A percentile compares a stretch with the other conserved stretches of the same genome.
Conservation (phyloP, 2,329 filamentous ascomycete genomes). For the Trichophyton simii region DNA sequence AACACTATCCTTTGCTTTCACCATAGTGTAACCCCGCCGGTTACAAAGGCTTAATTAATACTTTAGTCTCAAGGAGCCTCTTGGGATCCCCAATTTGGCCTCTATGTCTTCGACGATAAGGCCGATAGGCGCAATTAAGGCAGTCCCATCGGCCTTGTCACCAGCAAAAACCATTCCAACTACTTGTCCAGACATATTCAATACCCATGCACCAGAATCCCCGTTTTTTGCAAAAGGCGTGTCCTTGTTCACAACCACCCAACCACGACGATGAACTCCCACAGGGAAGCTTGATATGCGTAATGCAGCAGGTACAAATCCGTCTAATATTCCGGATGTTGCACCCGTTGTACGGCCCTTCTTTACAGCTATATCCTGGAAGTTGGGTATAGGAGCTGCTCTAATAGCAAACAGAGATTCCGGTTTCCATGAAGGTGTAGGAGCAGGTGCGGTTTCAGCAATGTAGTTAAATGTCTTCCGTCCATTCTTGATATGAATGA, state of each 20-base stretch:
- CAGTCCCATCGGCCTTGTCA: background rate
- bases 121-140: background rate
- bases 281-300: background rate
- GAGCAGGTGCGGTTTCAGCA: background rate
- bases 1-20: too few relatives aligned
- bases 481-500: background rate
- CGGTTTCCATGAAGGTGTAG: background rate
- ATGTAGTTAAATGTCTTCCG: background rate
- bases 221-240: background rate
- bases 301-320: background rate
- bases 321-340: background rate
- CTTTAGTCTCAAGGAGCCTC: background rate
- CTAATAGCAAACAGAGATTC: background rate
- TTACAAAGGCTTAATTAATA: too few relatives aligned
- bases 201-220: conserved; percentile 2
- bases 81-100: background rate
- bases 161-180: conserved; percentile 2
- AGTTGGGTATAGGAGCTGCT: background rate
- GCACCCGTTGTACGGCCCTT: background rate
- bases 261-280: background rate
- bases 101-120: conserved; percentile 3
- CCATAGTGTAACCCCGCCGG: too few relatives aligned
- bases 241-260: background rate
- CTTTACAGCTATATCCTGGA: background rate
- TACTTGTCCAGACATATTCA: conserved; percentile 2